Base-by-base conservation (phyloP, 1,284 basidiomycete species). In the Tilletia horrida region DNA sequence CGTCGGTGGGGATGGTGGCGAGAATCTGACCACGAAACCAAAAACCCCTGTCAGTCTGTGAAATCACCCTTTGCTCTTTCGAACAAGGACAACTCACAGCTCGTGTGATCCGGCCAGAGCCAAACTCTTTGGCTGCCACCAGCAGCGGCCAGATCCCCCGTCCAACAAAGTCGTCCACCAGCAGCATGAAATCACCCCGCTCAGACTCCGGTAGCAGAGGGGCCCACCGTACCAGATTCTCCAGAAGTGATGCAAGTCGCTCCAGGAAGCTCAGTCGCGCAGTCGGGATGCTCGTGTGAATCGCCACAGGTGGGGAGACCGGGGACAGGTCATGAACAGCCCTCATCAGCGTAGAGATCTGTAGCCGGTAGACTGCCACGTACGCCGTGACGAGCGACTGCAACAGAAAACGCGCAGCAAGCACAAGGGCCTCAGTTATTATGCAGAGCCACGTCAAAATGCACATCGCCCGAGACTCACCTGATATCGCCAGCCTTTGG, bases 401-500 rank as follows among this genome's bases (percentile, higher is more conserved):
- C 29, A 27, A n/a, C 11, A 25, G 50, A 21, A 69, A 65, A 11
- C 1, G 21, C 3, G 23, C 7, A 8, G 48, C 40, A 59, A 67
- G n/a, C n/a, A n/a, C n/a, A n/a, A 71, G 7, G 47, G 50, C 1
- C 29, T 50, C 9, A 73, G 13, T 40, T 25, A 3, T 27, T 52
- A 0, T 25, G 50, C 16, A 27, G 50, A 6, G 2, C n/a, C 7
- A 27, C 1, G n/a, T 6, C 50, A 25, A 14, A 14, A 21, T 52
- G 21, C 50, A 25, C n/a, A 27, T 18, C 69, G 47, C 2, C 14
- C 76, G 48, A 23, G 66, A 67, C 40, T 67, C 55, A 59, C 55
- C 29, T 59, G 64, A 48, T 66, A 71, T 40, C 68, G 68, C n/a
- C 55, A 67, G 35, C 68, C 63, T 7, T 29, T 42, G 16, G 21